Conservation (phyloP, 139 green algal species). For the Trebouxia sp. region DNA sequence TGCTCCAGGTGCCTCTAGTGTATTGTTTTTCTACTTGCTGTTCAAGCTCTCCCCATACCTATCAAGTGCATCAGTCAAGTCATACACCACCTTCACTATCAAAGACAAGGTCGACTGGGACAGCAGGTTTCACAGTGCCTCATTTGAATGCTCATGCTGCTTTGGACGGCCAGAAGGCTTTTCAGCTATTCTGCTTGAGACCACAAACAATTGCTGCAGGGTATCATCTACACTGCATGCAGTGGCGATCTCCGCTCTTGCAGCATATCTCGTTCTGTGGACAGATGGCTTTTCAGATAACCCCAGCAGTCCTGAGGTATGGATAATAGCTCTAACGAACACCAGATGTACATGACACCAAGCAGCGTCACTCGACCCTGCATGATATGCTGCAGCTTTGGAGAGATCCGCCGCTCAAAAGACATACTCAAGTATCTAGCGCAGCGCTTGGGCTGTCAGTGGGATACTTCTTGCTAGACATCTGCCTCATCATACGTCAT, state of each 20-base stretch:
- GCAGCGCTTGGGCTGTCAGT: slow-evolving; percentile 29
- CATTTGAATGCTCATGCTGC: no score
- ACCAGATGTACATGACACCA: no score
- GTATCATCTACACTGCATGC: slow-evolving; percentile 31
- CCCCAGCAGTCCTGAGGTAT: not conserved
- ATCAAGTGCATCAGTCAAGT: not conserved
- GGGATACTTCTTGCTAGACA: slow-evolving; percentile 28
- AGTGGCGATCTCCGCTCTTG: not conserved
- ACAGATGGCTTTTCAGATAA: slow-evolving; percentile 21
- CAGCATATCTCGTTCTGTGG: slow-evolving; percentile 19
- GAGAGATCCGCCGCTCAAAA: not conserved
- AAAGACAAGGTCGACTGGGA: slow-evolving; percentile 29
- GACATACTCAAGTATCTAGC: not conserved
- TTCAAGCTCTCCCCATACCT: slow-evolving; percentile 23
- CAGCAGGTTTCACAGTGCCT: no score
- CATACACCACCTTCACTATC: not conserved
- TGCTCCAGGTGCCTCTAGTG: slow-evolving; percentile 9
- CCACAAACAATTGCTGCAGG: not conserved
- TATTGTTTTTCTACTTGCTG: not conserved
- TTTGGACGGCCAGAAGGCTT: no score
- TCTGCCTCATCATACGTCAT: slow-evolving; percentile 6
- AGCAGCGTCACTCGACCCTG: not conserved
- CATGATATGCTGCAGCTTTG: not conserved
- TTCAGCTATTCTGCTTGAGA: no score
- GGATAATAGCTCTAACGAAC: no score